Conservation (phyloP, 1,284 basidiomycete genomes). For the Rhodotorula sp. region DNA sequence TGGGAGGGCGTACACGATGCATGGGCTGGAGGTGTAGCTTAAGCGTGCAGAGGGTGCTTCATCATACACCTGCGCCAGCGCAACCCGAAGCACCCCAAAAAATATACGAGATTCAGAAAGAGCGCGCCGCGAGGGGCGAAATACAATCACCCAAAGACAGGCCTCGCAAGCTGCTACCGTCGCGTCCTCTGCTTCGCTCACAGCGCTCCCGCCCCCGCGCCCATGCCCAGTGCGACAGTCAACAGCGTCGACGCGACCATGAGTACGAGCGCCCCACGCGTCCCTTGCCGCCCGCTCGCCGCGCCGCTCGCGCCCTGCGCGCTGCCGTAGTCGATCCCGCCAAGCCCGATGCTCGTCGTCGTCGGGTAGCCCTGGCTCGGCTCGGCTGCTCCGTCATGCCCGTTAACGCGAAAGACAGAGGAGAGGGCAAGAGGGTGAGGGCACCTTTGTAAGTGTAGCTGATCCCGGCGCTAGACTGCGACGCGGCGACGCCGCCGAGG, state of each 20-base stretch:
- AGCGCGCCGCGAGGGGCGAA: no score
- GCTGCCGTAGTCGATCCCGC: slow-evolving; percentile 23
- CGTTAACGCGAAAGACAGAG: no score
- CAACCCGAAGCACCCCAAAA: no score
- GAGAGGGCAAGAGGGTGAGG: not conserved
- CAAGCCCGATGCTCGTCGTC: slow-evolving; percentile 21
- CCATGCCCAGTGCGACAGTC: no score
- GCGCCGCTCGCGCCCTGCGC: slow-evolving; percentile 7
- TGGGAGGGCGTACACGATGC: slow-evolving; percentile 14
- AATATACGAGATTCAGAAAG: no score
- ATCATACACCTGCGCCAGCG: not conserved
- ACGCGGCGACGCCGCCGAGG: slow-evolving; percentile 21
- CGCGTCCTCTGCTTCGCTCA: no score
- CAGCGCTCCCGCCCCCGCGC: no score
- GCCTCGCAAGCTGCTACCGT: no score
- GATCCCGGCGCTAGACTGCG: slow-evolving; percentile 12
- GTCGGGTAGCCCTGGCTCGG: slow-evolving; percentile 26
- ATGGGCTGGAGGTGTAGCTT: slow-evolving; percentile 14
- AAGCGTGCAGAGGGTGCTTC: not conserved
- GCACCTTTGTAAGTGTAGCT: slow-evolving; percentile 27
- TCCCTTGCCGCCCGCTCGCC: not conserved
- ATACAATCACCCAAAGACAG: no score
- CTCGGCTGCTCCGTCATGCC: not conserved
- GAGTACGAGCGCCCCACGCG: no score
- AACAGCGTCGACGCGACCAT: not conserved